Conservation (phyloP, 257 asterid species). For the Nicotiana paniculata region DNA sequence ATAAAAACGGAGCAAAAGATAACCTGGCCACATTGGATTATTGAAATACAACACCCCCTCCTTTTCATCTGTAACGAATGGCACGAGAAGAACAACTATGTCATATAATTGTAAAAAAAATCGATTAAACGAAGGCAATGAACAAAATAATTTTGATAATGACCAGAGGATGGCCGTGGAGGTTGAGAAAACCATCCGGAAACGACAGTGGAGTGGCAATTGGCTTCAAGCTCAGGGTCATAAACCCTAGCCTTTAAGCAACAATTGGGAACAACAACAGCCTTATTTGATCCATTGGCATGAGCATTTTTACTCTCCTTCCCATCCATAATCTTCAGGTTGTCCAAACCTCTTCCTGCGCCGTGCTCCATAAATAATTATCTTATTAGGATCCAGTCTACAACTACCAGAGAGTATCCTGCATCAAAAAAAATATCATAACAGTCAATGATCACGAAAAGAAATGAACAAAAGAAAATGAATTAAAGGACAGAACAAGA, state of each 20-base stretch:
- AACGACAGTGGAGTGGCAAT: slow-evolving; percentile 71
- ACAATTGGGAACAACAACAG: slow-evolving; percentile 60
- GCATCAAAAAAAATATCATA: slow-evolving; percentile 7
- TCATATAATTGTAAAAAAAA: neutral
- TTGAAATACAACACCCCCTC: slow-evolving; percentile 51
- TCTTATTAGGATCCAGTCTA: slow-evolving; percentile 94
- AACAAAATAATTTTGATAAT: slow-evolving; percentile 1
- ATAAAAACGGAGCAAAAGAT: neutral
- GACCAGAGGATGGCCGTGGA: slow-evolving; percentile 38
- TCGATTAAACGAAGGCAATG: neutral
- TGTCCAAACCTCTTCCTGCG: slow-evolving; percentile 72
- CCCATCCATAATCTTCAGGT: slow-evolving; percentile 87
- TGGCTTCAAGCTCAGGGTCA: slow-evolving; percentile 64
- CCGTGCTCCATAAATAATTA: slow-evolving; percentile 60
- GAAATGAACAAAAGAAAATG: neutral
- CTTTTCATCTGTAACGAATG: slow-evolving; percentile 37
- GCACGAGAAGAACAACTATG: slow-evolving; percentile 5
- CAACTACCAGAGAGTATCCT: slow-evolving; percentile 18
- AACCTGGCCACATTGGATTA: slow-evolving; percentile 99
- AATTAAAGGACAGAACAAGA: neutral
- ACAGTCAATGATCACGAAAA: neutral
- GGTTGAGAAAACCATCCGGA: slow-evolving; percentile 94
- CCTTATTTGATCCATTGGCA: slow-evolving; percentile 35
- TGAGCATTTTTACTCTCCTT: slow-evolving; percentile 42
- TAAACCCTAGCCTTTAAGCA: slow-evolving; percentile 77